Conservation (phyloP, 2,329 filamentous ascomycete species). For the Alternaria arbusti region DNA sequence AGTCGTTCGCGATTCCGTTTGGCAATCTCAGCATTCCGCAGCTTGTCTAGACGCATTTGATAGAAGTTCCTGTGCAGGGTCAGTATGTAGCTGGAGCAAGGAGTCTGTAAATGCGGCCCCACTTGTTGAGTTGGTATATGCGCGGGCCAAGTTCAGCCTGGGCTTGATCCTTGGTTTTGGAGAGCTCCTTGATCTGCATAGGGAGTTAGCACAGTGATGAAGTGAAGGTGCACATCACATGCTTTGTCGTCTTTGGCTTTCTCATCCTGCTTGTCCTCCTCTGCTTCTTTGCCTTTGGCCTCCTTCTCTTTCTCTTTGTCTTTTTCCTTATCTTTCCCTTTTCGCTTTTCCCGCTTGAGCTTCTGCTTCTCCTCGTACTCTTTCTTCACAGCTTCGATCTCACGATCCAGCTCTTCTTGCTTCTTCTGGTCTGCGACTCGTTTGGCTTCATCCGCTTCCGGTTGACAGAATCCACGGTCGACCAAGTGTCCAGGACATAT, state of each 20-base stretch:
- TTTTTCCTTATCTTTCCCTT: slow-evolving; percentile 58
- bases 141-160: slow-evolving; percentile 72
- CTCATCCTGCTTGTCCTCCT: slow-evolving; percentile 68
- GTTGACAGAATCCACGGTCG: slow-evolving; percentile 78
- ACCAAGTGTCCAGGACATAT: slow-evolving; percentile 83
- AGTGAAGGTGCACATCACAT: neutral
- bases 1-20: slow-evolving; percentile 82
- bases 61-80: slow-evolving; percentile 72
- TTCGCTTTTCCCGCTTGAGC: slow-evolving; percentile 61
- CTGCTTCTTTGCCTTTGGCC: slow-evolving; percentile 67
- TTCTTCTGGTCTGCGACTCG: slow-evolving; percentile 61
- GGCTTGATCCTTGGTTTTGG: slow-evolving; percentile 54
- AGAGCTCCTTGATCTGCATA: slow-evolving; percentile 54
- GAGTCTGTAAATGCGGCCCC: slow-evolving; percentile 16
- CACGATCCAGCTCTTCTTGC: slow-evolving; percentile 55
- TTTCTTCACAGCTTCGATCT: slow-evolving; percentile 58
- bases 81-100: neutral
- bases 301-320: slow-evolving; percentile 66
- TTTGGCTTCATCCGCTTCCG: slow-evolving; percentile 73
- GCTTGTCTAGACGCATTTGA: slow-evolving; percentile 80
- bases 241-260: slow-evolving; percentile 67
- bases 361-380: slow-evolving; percentile 62
- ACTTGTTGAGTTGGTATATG: slow-evolving; percentile 85
- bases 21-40: slow-evolving; percentile 77
- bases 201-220: slow-evolving; percentile 9